phyloP scores from a whole-genome alignment of 768 basidiomycete genomes.

The Russula earlei region DNA sequence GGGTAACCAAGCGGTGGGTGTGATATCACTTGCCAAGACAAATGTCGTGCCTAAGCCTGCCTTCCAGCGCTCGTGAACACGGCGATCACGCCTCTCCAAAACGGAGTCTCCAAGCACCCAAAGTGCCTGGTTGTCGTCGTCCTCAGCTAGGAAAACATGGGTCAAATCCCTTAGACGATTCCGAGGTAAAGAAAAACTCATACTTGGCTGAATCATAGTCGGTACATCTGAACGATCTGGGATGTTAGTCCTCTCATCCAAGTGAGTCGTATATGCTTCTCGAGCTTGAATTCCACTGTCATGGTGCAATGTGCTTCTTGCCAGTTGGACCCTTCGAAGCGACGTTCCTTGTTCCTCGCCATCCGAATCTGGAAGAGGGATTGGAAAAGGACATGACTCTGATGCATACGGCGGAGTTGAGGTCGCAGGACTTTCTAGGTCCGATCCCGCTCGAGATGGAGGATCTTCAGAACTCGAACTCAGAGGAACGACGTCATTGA shows the following conservation, averaged over 20 bases:
- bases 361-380: slow-evolving; percentile 9
- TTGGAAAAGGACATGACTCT: background rate
- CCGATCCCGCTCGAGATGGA: background rate
- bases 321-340: background rate
- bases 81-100: slow-evolving; percentile 3
- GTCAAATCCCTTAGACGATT: background rate
- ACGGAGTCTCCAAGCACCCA: slow-evolving; percentile 7
- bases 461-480: background rate
- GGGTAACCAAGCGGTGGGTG: too few species aligned
- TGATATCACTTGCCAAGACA: slow-evolving; percentile 2
- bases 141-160: background rate
- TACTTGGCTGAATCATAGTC: background rate
- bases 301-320: background rate
- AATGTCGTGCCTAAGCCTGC: slow-evolving; percentile 9
- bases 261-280: background rate
- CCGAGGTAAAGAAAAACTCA: background rate
- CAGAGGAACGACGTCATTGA: background rate
- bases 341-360: background rate
- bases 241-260: background rate
- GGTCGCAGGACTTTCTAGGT: background rate
- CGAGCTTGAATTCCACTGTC: background rate
- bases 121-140: background rate
- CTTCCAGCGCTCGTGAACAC: slow-evolving; percentile 6
- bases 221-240: background rate
- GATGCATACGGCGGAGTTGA: background rate